Percentiles rank a stretch among this genome's conserved stretches.
Conservation (phyloP, 2,329 filamentous ascomycete genomes). For the Neocucurbitaria cava region DNA sequence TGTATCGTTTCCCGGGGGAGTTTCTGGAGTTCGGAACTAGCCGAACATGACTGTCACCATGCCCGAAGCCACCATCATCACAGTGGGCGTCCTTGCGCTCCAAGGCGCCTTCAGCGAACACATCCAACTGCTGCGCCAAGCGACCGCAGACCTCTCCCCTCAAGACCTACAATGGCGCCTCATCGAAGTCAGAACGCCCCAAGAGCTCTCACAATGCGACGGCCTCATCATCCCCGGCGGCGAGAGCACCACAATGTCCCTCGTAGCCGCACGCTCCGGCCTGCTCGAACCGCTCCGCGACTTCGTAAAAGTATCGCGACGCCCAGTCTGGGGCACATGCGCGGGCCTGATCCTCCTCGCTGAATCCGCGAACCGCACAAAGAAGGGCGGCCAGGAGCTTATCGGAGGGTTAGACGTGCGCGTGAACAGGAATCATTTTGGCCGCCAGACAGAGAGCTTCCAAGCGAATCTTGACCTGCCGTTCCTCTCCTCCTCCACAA, state of each 20-base stretch:
- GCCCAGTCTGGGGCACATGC: conserved; percentile 94
- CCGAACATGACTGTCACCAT: conserved; percentile 34
- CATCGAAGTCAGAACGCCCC: conserved; percentile 78
- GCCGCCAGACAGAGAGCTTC: conserved; percentile 91
- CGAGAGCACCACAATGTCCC: conserved; percentile 91
- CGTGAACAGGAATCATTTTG: conserved; percentile 94
- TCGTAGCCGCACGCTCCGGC: conserved; percentile 82
- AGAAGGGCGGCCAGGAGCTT: conserved; percentile 89
- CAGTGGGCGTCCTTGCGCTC: conserved; percentile 74
- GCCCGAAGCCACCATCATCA: conserved; percentile 61
- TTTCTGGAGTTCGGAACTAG: background rate
- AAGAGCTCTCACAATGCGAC: conserved; percentile 75
- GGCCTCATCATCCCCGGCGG: conserved; percentile 91
- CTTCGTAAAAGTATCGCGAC: conserved; percentile 86
- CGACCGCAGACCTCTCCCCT: conserved; percentile 62
- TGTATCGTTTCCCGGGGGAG: conserved; percentile 7
- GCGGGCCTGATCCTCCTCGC: conserved; percentile 91
- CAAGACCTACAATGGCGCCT: conserved; percentile 62
- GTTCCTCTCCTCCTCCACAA: conserved; percentile 61
- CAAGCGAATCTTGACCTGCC: conserved; percentile 75
- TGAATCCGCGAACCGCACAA: conserved; percentile 85
- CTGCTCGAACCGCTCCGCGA: conserved; percentile 83
- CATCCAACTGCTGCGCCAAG: conserved; percentile 74
- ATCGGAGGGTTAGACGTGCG: conserved; percentile 90
- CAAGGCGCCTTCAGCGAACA: conserved; percentile 96